These are phyloP conservation scores for Hordeum vulgare DNA, from an alignment of 176 grass and related monocot genomes.

Conservation along the genomic window DNA sequence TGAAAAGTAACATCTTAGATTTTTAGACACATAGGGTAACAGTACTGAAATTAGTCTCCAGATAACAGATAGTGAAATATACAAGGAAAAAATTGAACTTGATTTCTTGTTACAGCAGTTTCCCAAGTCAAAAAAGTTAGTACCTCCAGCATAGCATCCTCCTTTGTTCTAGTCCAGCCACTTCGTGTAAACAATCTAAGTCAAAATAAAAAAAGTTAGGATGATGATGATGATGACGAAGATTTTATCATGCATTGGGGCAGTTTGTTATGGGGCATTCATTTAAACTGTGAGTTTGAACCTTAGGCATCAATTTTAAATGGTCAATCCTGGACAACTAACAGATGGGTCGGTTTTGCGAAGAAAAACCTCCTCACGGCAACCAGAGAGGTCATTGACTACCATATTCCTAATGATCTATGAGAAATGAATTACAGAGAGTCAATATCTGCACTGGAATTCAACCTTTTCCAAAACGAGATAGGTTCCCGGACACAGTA, in stretches of 20 bases:
- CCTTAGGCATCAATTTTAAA: neutral
- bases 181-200: constrained; percentile 87
- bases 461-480: constrained; percentile 84
- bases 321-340: neutral
- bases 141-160: constrained; percentile 90
- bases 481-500: constrained; percentile 62
- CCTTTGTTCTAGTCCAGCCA: constrained; percentile 97
- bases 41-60: neutral
- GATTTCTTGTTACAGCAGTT: constrained; percentile 12
- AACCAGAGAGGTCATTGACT: neutral
- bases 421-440: neutral
- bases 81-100: constrained; percentile 26
- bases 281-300: neutral
- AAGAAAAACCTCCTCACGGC: neutral
- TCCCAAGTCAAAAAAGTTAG: constrained; percentile 14
- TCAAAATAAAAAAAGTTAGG: constrained; percentile 38
- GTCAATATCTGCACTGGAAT: neutral
- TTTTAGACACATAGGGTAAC: constrained; percentile 5
- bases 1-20: neutral
- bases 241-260: neutral
- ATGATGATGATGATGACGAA: neutral
- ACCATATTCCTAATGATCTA: neutral
- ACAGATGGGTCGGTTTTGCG: neutral
- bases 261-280: constrained; percentile 7
- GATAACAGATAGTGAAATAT: neutral